These are phyloP conservation scores for Deuterostichococcus epilithicus DNA, from an alignment of 139 green algal genomes.

Conservation along the genomic window DNA sequence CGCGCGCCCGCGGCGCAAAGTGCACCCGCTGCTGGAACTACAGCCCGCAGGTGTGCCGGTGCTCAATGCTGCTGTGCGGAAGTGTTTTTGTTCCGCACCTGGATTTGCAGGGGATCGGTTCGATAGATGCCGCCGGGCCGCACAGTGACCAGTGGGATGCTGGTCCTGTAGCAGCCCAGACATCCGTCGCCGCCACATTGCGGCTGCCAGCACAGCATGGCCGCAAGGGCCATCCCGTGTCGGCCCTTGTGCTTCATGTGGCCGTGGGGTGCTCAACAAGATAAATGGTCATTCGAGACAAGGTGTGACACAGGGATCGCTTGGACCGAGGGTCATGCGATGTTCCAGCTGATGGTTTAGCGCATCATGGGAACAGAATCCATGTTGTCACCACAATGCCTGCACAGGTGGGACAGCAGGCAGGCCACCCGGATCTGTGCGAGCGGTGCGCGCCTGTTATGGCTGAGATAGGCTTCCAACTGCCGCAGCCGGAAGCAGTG, in stretches of 20 bases:
- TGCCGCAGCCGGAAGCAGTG: conserved; percentile 11
- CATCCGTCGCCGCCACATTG: too few species aligned
- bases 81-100: background rate
- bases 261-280: background rate
- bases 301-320: background rate
- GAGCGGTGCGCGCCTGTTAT: conserved; percentile 83
- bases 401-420: conserved; percentile 31
- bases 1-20: conserved; percentile 67
- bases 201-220: too few species aligned
- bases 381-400: too few species aligned
- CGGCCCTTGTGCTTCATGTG: background rate
- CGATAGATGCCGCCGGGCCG: background rate
- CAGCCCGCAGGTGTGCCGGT: conserved; percentile 31
- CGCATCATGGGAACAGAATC: too few species aligned
- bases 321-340: background rate
- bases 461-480: conserved; percentile 44
- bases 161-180: too few species aligned
- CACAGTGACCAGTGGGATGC: too few species aligned
- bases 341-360: background rate
- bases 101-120: background rate
- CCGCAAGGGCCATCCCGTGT: background rate
- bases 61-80: background rate
- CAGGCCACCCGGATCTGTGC: conserved; percentile 77
- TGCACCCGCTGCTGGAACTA: conserved; percentile 98
- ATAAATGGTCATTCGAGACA: background rate